These are phyloP conservation scores for Boletus vinaceobasis DNA, from an alignment of 768 basidiomycete genomes.

Conservation along the genomic window DNA sequence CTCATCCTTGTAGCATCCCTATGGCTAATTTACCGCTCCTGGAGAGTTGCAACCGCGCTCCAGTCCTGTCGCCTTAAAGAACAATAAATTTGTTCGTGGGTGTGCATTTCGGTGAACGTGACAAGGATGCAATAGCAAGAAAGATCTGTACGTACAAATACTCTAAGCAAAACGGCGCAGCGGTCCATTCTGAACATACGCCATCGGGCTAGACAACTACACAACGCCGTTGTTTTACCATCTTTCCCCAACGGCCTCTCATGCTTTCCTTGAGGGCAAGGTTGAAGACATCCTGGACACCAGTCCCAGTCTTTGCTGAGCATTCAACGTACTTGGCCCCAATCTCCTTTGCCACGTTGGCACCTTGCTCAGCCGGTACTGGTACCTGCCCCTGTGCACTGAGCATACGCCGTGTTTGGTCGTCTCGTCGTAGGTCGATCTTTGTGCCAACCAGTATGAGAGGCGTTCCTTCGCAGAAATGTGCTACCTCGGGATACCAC, in stretches of 20 bases:
- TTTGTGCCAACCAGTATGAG: conserved; percentile 93
- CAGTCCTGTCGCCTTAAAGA: conserved; percentile 23
- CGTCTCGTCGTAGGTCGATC: conserved; percentile 84
- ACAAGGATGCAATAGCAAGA: conserved; percentile 21
- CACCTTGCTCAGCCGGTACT: conserved; percentile 79
- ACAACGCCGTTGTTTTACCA: conserved; percentile 67
- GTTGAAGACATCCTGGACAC: conserved; percentile 90
- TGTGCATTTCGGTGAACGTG: conserved; percentile 4
- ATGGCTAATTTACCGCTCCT: conserved; percentile 30
- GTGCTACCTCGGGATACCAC: conserved; percentile 93
- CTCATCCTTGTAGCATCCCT: conserved; percentile 33
- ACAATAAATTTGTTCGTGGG: conserved; percentile 15
- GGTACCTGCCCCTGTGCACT: conserved; percentile 84
- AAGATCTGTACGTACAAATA: conserved; percentile 33
- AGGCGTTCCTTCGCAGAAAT: conserved; percentile 88
- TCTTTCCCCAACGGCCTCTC: conserved; percentile 74
- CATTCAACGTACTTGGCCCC: conserved; percentile 94
- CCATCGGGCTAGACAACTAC: conserved; percentile 44
- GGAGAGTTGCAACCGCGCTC: conserved; percentile 22
- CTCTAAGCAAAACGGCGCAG: conserved; percentile 11
- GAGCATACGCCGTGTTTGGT: conserved; percentile 82
- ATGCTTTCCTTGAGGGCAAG: conserved; percentile 88
- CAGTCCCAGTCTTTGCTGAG: conserved; percentile 85
- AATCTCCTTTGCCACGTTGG: conserved; percentile 84
- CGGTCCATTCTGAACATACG: conserved; percentile 11